These are phyloP conservation scores for Pezizomycotina sp. DNA, from an alignment of 2,329 filamentous ascomycete genomes.

Conservation along the genomic window DNA sequence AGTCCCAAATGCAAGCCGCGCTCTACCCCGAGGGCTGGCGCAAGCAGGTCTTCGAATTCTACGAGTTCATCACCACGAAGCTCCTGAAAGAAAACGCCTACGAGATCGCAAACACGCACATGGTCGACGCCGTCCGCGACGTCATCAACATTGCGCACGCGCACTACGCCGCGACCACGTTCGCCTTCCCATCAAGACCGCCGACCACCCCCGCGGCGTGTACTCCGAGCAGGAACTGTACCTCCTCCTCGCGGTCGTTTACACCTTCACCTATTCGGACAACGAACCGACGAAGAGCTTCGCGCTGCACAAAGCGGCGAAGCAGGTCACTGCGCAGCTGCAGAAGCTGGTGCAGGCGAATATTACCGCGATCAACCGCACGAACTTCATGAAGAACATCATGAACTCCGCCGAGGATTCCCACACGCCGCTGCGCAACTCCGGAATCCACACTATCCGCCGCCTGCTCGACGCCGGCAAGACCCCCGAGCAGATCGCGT, in stretches of 20 bases:
- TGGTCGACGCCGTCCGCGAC: slow-evolving; percentile 53
- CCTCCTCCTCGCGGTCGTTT: slow-evolving; percentile 47
- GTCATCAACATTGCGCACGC: slow-evolving; percentile 40
- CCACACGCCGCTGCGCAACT: slow-evolving; percentile 40
- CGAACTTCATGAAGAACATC: slow-evolving; percentile 40
- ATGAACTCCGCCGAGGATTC: slow-evolving; percentile 30
- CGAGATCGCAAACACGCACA: slow-evolving; percentile 39
- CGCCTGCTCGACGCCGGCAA: slow-evolving; percentile 47
- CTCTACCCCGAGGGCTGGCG: slow-evolving; percentile 48
- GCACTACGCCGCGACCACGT: slow-evolving; percentile 40
- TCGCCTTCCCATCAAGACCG: slow-evolving; percentile 41
- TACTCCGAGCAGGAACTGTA: slow-evolving; percentile 43
- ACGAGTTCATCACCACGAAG: slow-evolving; percentile 42
- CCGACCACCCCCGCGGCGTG: slow-evolving; percentile 35
- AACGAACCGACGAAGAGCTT: slow-evolving; percentile 51
- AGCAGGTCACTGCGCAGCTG: slow-evolving; percentile 42
- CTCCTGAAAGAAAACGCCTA: slow-evolving; percentile 51
- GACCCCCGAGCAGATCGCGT: slow-evolving; percentile 49
- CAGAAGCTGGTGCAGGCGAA: slow-evolving; percentile 46
- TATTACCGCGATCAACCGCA: slow-evolving; percentile 40
- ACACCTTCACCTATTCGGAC: slow-evolving; percentile 48
- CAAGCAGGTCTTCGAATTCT: slow-evolving; percentile 48
- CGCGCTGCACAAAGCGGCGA: slow-evolving; percentile 42
- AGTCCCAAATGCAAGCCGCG: slow-evolving; percentile 39
- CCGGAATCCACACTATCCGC: slow-evolving; percentile 50